Conservation (phyloP, 2,329 filamentous ascomycete species). For the Pseudocercospora vitis region DNA sequence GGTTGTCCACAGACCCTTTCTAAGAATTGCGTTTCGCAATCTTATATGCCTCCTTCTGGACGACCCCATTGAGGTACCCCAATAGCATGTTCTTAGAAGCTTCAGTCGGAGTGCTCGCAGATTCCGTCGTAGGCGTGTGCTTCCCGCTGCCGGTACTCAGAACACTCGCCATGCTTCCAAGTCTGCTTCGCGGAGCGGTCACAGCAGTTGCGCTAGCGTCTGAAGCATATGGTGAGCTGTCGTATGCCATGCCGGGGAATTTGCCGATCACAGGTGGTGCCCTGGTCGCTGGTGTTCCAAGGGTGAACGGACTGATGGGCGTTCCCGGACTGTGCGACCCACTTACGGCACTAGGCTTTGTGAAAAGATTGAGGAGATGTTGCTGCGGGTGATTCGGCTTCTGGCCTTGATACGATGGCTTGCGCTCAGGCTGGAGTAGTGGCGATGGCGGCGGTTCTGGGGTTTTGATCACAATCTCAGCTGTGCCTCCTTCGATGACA, state of each 20-base stretch:
- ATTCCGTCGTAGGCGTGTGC: constrained; percentile 20
- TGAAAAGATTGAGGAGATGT: constrained; percentile 34
- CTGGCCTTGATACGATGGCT: constrained; percentile 15
- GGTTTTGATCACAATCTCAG: constrained; percentile 16
- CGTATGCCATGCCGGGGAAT: constrained; percentile 11
- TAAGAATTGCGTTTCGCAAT: background rate
- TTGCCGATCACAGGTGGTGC: constrained; percentile 12
- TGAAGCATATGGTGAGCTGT: constrained; percentile 4
- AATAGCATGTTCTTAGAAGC: constrained; percentile 39
- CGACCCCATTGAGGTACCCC: constrained; percentile 40
- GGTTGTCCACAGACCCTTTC: too few species aligned
- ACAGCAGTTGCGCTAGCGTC: background rate
- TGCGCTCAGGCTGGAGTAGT: constrained; percentile 25
- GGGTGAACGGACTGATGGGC: constrained; percentile 36
- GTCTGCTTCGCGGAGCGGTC: constrained; percentile 14
- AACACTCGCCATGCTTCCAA: constrained; percentile 29
- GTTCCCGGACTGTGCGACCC: constrained; percentile 29
- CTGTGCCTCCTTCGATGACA: constrained; percentile 17
- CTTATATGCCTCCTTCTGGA: constrained; percentile 34
- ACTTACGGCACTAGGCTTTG: constrained; percentile 19
- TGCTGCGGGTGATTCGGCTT: constrained; percentile 26
- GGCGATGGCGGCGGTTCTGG: constrained; percentile 33
- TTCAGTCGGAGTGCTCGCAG: constrained; percentile 35
- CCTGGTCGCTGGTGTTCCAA: constrained; percentile 31
- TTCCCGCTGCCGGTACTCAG: constrained; percentile 28